Percentiles rank a stretch among this genome's conserved stretches.
phyloP scores from a whole-genome alignment of 129 eudicot genomes.

The Helichrysum umbraculigerum region DNA sequence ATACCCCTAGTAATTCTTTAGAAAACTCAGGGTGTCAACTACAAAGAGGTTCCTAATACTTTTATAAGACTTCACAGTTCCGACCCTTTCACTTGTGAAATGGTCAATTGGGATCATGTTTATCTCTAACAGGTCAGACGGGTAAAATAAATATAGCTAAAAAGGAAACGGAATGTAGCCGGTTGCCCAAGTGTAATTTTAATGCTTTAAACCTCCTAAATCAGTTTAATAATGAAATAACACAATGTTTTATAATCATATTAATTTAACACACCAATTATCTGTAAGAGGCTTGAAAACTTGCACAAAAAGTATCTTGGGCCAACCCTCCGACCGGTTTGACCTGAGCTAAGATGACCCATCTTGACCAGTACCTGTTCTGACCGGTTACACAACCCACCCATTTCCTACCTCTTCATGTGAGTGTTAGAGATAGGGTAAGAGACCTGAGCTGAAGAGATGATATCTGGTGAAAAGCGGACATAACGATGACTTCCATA shows the following conservation, averaged over 20 bases:
- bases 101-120: background rate
- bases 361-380: background rate
- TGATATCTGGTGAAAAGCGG: conserved; percentile 77
- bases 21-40: background rate
- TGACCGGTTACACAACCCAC: background rate
- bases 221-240: background rate
- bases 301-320: background rate
- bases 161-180: background rate
- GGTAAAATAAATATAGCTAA: background rate
- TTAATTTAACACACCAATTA: background rate
- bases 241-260: background rate
- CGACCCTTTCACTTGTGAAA: background rate
- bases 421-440: conserved; percentile 14
- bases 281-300: background rate
- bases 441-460: conserved; percentile 82
- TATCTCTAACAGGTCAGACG: background rate
- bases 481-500: conserved; percentile 88
- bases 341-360: background rate
- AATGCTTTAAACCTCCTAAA: background rate
- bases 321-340: background rate
- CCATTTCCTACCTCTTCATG: background rate
- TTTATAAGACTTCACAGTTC: background rate
- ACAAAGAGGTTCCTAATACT: background rate
- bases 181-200: background rate
- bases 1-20: background rate